Evolutionary conservation across 495 filamentous ascomycete species (phyloP).

Genomic region (Daldinia concentrica): DNA sequence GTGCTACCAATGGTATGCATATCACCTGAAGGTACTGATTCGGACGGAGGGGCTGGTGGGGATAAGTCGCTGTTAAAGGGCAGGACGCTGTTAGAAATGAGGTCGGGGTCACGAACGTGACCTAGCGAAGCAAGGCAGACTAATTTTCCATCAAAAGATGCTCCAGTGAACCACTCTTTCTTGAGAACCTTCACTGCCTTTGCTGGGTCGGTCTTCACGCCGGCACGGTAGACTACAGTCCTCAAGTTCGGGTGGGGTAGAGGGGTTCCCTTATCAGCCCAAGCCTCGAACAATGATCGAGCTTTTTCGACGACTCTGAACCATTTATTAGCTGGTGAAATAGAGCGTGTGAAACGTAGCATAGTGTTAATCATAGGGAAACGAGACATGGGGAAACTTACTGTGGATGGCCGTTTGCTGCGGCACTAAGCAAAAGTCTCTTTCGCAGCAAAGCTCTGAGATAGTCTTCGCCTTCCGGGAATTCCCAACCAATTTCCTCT

Average conservation of each 20-base stretch:
- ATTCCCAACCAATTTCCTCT: constrained; percentile 87
- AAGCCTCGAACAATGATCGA: constrained; percentile 76
- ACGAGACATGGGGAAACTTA: constrained; percentile 50
- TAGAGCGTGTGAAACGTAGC: background rate
- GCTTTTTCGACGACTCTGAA: constrained; percentile 73
- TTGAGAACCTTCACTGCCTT: constrained; percentile 76
- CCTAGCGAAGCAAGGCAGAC: constrained; percentile 81
- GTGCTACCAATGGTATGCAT: constrained; percentile 80
- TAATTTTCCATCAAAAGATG: constrained; percentile 89
- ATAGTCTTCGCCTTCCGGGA: constrained; percentile 77
- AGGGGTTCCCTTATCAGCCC: constrained; percentile 70
- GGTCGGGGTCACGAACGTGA: constrained; percentile 70
- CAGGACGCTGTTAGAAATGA: constrained; percentile 75
- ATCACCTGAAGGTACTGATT: constrained; percentile 70
- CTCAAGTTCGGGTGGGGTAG: constrained; percentile 80
- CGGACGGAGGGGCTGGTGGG: constrained; percentile 59
- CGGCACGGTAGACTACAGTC: constrained; percentile 78
- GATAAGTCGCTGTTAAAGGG: constrained; percentile 83
- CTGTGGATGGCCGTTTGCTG: constrained; percentile 75
- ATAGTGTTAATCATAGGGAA: background rate
- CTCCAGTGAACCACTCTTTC: constrained; percentile 81
- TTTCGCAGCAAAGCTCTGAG: constrained; percentile 82
- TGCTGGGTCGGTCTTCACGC: constrained; percentile 71
- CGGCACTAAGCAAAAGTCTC: constrained; percentile 77
- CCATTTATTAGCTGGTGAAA: constrained; percentile 15